Evolutionary conservation across 176 grass and related monocot species (phyloP).

Genomic region (Musa acuminata): DNA sequence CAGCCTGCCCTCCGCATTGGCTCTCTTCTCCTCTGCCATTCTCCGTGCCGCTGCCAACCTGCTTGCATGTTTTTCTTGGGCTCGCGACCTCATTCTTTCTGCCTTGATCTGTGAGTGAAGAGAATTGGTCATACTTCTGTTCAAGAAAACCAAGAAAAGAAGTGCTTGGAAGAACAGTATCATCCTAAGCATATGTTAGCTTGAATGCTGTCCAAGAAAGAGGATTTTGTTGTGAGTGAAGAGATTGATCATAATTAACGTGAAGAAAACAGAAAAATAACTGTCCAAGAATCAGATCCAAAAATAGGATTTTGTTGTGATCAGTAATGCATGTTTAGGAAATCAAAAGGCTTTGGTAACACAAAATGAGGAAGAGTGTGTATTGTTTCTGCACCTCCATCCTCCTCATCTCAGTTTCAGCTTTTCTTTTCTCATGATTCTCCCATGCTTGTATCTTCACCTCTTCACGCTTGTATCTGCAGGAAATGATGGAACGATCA

Average conservation of each 20-base stretch:
- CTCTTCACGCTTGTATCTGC: conserved; percentile 84
- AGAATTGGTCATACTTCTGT: neutral
- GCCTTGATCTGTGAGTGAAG: conserved; percentile 56
- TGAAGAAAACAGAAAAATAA: no score
- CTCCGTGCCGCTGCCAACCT: conserved; percentile 41
- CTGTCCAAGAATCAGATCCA: no score
- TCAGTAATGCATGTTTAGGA: no score
- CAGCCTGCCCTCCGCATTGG: conserved; percentile 51
- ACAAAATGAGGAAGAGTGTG: neutral
- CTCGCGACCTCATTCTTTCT: conserved; percentile 64
- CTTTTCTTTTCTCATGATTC: conserved; percentile 86
- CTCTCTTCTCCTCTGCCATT: conserved; percentile 64
- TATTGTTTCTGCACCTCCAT: conserved; percentile 36
- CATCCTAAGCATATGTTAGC: neutral
- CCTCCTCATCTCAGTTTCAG: conserved; percentile 77
- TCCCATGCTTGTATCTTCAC: conserved; percentile 95
- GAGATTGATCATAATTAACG: no score
- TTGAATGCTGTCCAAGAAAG: no score
- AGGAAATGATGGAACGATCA: neutral
- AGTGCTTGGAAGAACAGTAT: no score
- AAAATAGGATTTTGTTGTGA: no score
- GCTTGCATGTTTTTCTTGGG: conserved; percentile 60
- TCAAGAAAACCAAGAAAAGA: neutral
- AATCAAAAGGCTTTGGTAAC: neutral
- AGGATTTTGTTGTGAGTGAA: no score